Percentiles rank a stretch among this genome's conserved stretches.
phyloP scores from a whole-genome alignment of 2,329 filamentous ascomycete species.

The Gaeumannomyces sp. region DNA sequence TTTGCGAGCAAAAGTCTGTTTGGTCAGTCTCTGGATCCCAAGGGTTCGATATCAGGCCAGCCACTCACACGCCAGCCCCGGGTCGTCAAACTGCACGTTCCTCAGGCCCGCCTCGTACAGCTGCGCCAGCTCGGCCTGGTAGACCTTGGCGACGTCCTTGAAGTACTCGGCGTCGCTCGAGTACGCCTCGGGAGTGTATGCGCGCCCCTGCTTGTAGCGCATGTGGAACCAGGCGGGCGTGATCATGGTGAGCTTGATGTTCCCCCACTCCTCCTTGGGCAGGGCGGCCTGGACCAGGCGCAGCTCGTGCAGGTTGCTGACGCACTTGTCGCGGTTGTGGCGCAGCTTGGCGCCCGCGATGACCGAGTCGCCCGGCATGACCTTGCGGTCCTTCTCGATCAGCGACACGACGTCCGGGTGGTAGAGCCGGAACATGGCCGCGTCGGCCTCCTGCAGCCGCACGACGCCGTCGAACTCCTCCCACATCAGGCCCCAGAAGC shows the following conservation, averaged over 20 bases:
- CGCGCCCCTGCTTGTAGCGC: constrained; percentile 47
- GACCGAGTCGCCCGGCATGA: constrained; percentile 51
- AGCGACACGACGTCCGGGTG: constrained; percentile 49
- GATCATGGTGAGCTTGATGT: constrained; percentile 50
- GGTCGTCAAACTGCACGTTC: constrained; percentile 64
- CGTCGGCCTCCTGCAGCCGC: constrained; percentile 43
- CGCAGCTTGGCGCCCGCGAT: constrained; percentile 42
- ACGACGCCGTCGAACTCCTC: constrained; percentile 45
- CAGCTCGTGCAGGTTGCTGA: constrained; percentile 45
- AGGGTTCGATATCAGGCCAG: no score
- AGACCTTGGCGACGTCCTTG: constrained; percentile 58
- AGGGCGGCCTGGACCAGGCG: constrained; percentile 38
- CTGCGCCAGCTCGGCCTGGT: constrained; percentile 54
- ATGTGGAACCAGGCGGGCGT: constrained; percentile 50
- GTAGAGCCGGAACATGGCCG: constrained; percentile 46
- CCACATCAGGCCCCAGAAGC: constrained; percentile 48
- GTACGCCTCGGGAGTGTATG: constrained; percentile 52
- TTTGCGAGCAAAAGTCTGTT: constrained; percentile 66
- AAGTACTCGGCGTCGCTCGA: constrained; percentile 56
- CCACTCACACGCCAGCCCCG: constrained; percentile 57
- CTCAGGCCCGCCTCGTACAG: constrained; percentile 57
- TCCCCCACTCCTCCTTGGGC: constrained; percentile 40
- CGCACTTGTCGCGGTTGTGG: constrained; percentile 34
- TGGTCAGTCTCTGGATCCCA: constrained; percentile 8
- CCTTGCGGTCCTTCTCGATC: constrained; percentile 45